Base-by-base conservation (phyloP, 2,329 filamentous ascomycete species). In the Ascochyta koolunga region DNA sequence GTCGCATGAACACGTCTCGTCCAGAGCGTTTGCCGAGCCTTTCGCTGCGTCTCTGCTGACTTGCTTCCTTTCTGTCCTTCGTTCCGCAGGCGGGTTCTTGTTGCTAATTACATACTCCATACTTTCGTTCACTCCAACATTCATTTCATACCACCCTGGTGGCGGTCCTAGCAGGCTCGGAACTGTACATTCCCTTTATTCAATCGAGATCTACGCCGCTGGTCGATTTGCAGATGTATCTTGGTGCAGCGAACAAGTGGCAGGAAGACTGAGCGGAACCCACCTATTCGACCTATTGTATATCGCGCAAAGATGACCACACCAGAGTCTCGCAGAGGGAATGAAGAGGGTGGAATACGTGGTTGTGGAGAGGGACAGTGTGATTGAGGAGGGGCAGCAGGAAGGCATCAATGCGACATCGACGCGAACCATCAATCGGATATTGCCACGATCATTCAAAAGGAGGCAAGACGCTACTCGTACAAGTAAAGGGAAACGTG, bases 31-130 rank as follows among this genome's bases (percentile, higher is more conserved):
- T 62, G 70, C 69, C 69, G 62, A 69, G 70, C 61, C 61, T 70
- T 65, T 61, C 62, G 59, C 59, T 72, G 63, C 62, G 50, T 59
- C 59, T 64, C 62, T 67, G 62, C 70, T 65, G 62, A 68, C 68
- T 61, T 70, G 52, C 68, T 56, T 65, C 46, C 61, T 50, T 67
- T 68, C 60, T 71, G 63, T 67, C 67, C 56, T 68, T 73, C 63
- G 65, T 70, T 71, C 66, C 61, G 71, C 71, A 72, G 70, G 69
- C 69, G 64, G 70, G 60, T 70, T 73, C 67, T 64, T 63, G 44
- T 70, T 71, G 60, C 64, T 73, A 73, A 70, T 52, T 36, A 25
- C 43, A 42, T 71, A 58, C 59, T 65, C 62, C 60, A 60, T 64
- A 63, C 66, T 65, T 65, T 72, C 67, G 29, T 69, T 70, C 53